Base-by-base conservation (phyloP, 352 stramenopile species). In the Phytophthora nicotianae region DNA sequence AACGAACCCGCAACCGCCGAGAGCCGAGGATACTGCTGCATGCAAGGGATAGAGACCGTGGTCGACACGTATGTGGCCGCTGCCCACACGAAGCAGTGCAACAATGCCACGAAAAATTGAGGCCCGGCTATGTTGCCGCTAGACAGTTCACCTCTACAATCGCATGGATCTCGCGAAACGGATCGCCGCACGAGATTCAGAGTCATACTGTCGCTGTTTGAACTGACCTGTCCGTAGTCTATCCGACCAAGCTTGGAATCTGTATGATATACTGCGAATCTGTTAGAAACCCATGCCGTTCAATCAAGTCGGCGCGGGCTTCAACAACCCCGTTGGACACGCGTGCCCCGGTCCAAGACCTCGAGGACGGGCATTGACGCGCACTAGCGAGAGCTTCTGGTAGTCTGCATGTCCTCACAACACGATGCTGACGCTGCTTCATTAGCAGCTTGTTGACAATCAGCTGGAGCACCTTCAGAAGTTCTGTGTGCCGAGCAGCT, bases 261-360 rank as follows among this genome's bases (percentile, higher is more conserved):
- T 50, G 32, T 47, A 43, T 61, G 23, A 0, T 20, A 46, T 55
- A 55, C 49, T 32, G 20, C 16, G 10, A 7, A 19, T 26, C 20
- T 33, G 43, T 48, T 29, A 26, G 16, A 37, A 20, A 13, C 6
- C 19, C 17, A 21, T 21, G 54, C 32, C 21, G 54, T 42, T 50
- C 43, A 62, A 58, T 65, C 57, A 65, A 59, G 58, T 59, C 40
- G 48, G 49, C 58, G 40, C 40, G 29, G 57, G 27, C 58, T 65
- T 65, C 40, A 65, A 65, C 49, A 50, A 38, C 27, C 46, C 40
- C 58, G 58, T 66, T 45, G 58, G 58, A 66, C 58, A 66, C 50
- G 40, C 49, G 17, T 32, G 24, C 17, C 23, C 1, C 3, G 21
- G 24, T 13, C 43, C 27, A 41, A 45, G 58, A 65, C 45, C 48